A percentile compares a stretch with the other conserved stretches of the same genome.
Conservation (phyloP, 164 flowering plant species). For the Liquidambar formosana region DNA sequence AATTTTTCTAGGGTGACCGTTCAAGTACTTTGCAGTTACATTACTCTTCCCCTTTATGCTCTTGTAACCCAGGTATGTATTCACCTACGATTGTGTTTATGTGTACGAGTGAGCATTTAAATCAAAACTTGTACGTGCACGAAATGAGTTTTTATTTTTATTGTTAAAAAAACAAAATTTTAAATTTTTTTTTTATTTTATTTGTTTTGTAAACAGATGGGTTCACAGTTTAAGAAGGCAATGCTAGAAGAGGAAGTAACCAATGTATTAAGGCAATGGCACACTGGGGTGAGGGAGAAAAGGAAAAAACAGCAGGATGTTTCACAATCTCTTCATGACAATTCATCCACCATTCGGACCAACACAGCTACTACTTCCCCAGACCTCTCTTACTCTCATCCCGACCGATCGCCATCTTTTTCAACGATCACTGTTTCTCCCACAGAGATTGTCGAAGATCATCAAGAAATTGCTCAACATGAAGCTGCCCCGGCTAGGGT, state of each 20-base stretch:
- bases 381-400: conserved; percentile 17
- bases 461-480: not conserved
- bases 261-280: conserved; percentile 47
- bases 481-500: not conserved
- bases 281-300: conserved; percentile 37
- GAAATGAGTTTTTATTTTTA: too few relatives aligned
- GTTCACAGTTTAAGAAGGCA: conserved; percentile 50
- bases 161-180: too few relatives aligned
- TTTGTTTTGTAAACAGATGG: too few relatives aligned
- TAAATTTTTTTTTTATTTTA: too few relatives aligned
- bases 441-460: conserved; percentile 6
- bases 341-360: not conserved
- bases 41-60: conserved; percentile 72
- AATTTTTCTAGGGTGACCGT: conserved; percentile 47
- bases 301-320: conserved; percentile 21
- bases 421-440: not conserved
- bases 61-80: conserved; percentile 68
- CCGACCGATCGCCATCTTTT: conserved; percentile 8
- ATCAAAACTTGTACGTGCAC: too few relatives aligned
- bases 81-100: too few relatives aligned
- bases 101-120: too few relatives aligned
- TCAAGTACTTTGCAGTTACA: conserved; percentile 65
- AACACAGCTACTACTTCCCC: conserved; percentile 3
- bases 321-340: not conserved
- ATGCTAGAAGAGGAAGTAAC: conserved; percentile 43